These are phyloP conservation scores for Elsinoe necatrix DNA, from an alignment of 2,329 filamentous ascomycete genomes.

Conservation along the genomic window DNA sequence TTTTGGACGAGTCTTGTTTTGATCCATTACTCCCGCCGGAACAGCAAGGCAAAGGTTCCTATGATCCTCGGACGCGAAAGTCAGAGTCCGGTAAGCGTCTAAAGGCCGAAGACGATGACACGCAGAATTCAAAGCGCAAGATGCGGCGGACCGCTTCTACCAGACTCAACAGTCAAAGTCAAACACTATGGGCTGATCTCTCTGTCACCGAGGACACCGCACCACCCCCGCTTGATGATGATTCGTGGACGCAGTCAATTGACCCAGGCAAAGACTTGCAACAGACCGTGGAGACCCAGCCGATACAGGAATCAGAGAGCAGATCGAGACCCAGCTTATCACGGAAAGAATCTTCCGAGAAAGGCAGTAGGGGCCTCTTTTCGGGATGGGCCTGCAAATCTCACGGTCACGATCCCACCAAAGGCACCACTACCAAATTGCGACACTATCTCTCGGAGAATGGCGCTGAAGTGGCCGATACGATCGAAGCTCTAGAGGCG, in stretches of 20 bases:
- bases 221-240: constrained; percentile 8
- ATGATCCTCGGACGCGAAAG: constrained; percentile 37
- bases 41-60: constrained; percentile 70
- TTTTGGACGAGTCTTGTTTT: constrained; percentile 77
- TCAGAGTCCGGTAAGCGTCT: constrained; percentile 48
- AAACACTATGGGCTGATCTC: constrained; percentile 87
- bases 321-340: constrained; percentile 1
- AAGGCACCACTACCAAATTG: not conserved
- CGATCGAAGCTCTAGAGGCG: constrained; percentile 20
- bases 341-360: not conserved
- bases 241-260: constrained; percentile 22
- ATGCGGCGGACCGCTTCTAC: constrained; percentile 79
- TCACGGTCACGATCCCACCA: constrained; percentile 13
- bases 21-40: constrained; percentile 62
- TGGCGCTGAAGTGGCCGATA: constrained; percentile 25
- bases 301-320: not conserved
- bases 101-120: constrained; percentile 39
- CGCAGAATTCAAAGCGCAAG: constrained; percentile 52
- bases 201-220: constrained; percentile 36
- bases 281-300: constrained; percentile 13
- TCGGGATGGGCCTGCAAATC: constrained; percentile 21
- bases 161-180: constrained; percentile 69
- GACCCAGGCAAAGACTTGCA: not conserved
- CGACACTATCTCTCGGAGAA: constrained; percentile 20
- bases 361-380: constrained; percentile 23